These are phyloP conservation scores for Saccharomycopsis synnaedendra DNA, from an alignment of 805 yeast species.

Conservation along the genomic window DNA sequence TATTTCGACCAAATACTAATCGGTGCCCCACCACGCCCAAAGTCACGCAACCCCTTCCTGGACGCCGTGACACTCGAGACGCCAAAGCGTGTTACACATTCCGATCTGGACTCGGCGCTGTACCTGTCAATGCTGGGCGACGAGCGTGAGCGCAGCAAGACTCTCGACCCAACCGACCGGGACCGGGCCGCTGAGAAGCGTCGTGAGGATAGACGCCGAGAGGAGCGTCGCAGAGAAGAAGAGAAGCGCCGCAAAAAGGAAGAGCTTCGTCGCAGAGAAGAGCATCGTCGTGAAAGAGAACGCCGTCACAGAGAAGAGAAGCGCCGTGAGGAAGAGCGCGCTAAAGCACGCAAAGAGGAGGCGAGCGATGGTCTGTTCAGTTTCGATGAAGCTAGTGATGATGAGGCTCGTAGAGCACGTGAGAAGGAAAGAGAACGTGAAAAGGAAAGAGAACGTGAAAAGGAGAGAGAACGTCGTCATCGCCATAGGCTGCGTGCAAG, in stretches of 20 bases:
- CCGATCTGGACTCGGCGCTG: no score
- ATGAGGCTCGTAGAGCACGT: slow-evolving; percentile 4
- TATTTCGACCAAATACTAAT: not conserved
- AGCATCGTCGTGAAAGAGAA: slow-evolving; percentile 4
- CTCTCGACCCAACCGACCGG: no score
- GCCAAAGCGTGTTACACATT: no score
- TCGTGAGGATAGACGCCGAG: no score
- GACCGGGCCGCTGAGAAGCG: no score
- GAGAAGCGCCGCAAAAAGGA: slow-evolving; percentile 5
- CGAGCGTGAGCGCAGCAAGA: no score
- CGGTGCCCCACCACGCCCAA: slow-evolving; percentile 14
- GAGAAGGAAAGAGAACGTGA: slow-evolving; percentile 8
- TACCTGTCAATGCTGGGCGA: no score
- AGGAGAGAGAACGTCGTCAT: slow-evolving; percentile 10
- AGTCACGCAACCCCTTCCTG: slow-evolving; percentile 15
- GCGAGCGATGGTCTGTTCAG: slow-evolving; percentile 8
- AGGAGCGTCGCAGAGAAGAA: slow-evolving; percentile 1
- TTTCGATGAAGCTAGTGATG: slow-evolving; percentile 9
- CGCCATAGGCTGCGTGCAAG: slow-evolving; percentile 4
- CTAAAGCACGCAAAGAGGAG: slow-evolving; percentile 3
- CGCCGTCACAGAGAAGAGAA: slow-evolving; percentile 11
- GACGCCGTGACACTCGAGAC: slow-evolving; percentile 11
- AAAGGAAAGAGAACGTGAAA: slow-evolving; percentile 7
- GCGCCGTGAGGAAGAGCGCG: slow-evolving; percentile 2
- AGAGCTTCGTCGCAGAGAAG: slow-evolving; percentile 2